These are phyloP conservation scores for Cladosporium sp. DNA, from an alignment of 2,329 filamentous ascomycete genomes.

Conservation along the genomic window DNA sequence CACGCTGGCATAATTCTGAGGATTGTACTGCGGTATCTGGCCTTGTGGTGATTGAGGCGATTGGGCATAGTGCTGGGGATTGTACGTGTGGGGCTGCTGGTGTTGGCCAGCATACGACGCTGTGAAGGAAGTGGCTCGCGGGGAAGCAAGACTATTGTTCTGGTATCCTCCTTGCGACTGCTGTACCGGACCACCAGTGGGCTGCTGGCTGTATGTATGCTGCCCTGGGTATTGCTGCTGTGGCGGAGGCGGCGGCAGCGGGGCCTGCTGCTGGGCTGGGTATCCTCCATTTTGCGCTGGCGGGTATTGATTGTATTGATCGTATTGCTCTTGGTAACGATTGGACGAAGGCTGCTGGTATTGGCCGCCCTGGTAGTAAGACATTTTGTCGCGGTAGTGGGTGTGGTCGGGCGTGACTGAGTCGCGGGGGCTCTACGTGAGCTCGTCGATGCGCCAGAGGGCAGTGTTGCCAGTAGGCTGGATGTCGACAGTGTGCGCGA, in stretches of 20 bases:
- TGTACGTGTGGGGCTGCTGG: slow-evolving; percentile 52
- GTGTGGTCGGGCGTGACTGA: slow-evolving; percentile 21
- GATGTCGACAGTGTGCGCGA: not conserved
- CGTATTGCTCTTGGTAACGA: slow-evolving; percentile 28
- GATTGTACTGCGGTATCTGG: slow-evolving; percentile 66
- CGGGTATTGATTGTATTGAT: slow-evolving; percentile 25
- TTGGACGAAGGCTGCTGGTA: slow-evolving; percentile 33
- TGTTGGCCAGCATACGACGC: slow-evolving; percentile 38
- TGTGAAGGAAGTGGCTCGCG: slow-evolving; percentile 12
- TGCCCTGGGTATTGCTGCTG: slow-evolving; percentile 30
- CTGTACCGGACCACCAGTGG: slow-evolving; percentile 32
- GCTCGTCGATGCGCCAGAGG: slow-evolving; percentile 37
- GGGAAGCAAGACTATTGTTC: slow-evolving; percentile 17
- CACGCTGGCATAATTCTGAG: slow-evolving; percentile 58
- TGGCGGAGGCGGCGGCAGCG: slow-evolving; percentile 14
- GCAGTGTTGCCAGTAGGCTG: slow-evolving; percentile 26
- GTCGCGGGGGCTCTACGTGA: slow-evolving; percentile 29
- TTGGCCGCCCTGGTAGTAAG: slow-evolving; percentile 57
- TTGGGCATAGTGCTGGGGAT: slow-evolving; percentile 61
- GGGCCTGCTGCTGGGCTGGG: slow-evolving; percentile 23
- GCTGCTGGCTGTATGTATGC: slow-evolving; percentile 27
- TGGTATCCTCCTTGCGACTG: slow-evolving; percentile 26
- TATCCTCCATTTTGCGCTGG: slow-evolving; percentile 29
- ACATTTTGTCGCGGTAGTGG: slow-evolving; percentile 43
- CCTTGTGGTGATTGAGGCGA: slow-evolving; percentile 47